A percentile compares a stretch with the other conserved stretches of the same genome.
Evolutionary conservation across 2,329 filamentous ascomycete genomes (phyloP).

Genomic region (Apiospora saccharicola): DNA sequence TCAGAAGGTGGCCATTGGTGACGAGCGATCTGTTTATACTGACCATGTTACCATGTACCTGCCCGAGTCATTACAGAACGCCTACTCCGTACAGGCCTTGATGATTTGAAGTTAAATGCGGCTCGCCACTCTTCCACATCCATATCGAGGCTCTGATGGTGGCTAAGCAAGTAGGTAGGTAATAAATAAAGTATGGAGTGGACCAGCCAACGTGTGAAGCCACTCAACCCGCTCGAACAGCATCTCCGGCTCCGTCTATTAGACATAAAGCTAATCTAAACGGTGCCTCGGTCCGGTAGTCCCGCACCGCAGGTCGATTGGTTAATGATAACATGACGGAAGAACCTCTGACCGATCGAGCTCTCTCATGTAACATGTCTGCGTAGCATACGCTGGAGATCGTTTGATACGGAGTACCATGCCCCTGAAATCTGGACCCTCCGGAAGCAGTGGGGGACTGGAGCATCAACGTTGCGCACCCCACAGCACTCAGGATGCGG

Average conservation of each 20-base stretch:
- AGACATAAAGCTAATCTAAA: background rate
- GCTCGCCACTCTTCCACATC: background rate
- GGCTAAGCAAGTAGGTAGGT: background rate
- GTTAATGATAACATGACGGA: background rate
- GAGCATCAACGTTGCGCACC: background rate
- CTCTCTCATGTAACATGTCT: no score
- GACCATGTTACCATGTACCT: no score
- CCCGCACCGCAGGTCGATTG: background rate
- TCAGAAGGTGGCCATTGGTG: background rate
- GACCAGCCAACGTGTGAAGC: background rate
- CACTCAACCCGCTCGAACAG: background rate
- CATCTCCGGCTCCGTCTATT: background rate
- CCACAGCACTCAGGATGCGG: background rate
- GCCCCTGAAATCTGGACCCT: background rate
- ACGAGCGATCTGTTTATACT: no score
- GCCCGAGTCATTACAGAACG: background rate
- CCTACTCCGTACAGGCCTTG: background rate
- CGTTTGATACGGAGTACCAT: background rate
- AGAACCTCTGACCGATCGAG: background rate
- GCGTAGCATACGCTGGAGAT: background rate
- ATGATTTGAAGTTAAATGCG: background rate
- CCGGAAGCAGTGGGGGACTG: constrained; percentile 1
- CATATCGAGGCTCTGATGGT: background rate
- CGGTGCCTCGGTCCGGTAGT: background rate
- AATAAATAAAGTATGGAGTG: no score